Evolutionary conservation across 2,329 filamentous ascomycete genomes (phyloP).

Genomic region (Annulohypoxylon truncatum): DNA sequence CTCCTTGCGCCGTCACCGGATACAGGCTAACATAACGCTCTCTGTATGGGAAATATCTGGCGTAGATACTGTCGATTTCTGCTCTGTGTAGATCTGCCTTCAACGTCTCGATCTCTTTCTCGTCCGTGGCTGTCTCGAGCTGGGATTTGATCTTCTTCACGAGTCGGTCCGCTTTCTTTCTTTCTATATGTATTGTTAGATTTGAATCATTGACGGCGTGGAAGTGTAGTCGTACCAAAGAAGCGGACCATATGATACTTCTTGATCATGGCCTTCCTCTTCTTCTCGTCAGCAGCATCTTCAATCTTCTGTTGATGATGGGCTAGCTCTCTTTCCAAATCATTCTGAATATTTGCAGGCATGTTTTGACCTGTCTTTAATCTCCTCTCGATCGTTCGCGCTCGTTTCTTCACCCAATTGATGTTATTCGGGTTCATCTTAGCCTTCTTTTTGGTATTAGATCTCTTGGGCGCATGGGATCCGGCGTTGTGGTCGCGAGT

Average conservation of each 20-base stretch:
- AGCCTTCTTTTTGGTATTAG: slow-evolving; percentile 52
- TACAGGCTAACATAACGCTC: slow-evolving; percentile 77
- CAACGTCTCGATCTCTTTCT: slow-evolving; percentile 63
- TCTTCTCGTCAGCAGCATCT: slow-evolving; percentile 69
- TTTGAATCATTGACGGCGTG: not conserved
- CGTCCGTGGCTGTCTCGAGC: slow-evolving; percentile 62
- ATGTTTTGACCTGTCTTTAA: slow-evolving; percentile 71
- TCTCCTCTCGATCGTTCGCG: slow-evolving; percentile 74
- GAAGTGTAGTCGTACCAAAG: slow-evolving; percentile 70
- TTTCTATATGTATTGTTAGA: slow-evolving; percentile 60
- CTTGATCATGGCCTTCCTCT: slow-evolving; percentile 75
- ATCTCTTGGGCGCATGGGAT: slow-evolving; percentile 47
- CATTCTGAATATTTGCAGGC: slow-evolving; percentile 74
- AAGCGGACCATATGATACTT: slow-evolving; percentile 88
- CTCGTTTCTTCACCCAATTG: slow-evolving; percentile 76
- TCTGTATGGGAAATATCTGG: slow-evolving; percentile 76
- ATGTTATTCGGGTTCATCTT: slow-evolving; percentile 61
- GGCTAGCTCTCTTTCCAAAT: slow-evolving; percentile 78
- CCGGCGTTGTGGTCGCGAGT: slow-evolving; percentile 27
- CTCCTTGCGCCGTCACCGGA: slow-evolving; percentile 54
- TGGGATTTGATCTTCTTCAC: slow-evolving; percentile 73
- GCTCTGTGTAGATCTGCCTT: slow-evolving; percentile 71
- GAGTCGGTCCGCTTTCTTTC: slow-evolving; percentile 76
- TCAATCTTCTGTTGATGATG: slow-evolving; percentile 73
- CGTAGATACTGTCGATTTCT: slow-evolving; percentile 81